A percentile compares a stretch with the other conserved stretches of the same genome.
Evolutionary conservation across 75 land plant genomes (phyloP).

Genomic region (Azolla pinnata): DNA sequence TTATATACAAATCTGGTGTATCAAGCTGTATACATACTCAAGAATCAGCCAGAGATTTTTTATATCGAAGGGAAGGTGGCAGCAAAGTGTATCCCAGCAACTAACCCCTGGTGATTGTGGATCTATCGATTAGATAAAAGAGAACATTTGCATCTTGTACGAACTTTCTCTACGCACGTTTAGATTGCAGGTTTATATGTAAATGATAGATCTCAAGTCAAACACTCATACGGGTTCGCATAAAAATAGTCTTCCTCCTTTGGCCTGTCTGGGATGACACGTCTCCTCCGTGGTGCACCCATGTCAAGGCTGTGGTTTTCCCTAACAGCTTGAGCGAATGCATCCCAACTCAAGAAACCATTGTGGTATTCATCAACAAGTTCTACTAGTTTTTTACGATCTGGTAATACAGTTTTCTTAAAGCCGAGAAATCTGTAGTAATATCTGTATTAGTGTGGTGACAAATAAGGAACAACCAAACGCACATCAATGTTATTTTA

Average conservation of each 20-base stretch:
- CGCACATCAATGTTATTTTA: too few species aligned
- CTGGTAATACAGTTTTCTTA: constrained; percentile 53
- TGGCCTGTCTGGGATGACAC: constrained; percentile 56
- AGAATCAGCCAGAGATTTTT: too few species aligned
- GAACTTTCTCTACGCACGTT: too few species aligned
- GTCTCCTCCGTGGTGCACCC: constrained; percentile 46
- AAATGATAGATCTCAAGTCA: too few species aligned
- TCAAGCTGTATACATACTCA: too few species aligned
- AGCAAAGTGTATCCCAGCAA: too few species aligned
- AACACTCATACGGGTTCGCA: constrained; percentile 75
- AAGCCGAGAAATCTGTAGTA: constrained; percentile 63
- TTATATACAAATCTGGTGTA: too few species aligned
- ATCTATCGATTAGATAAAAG: too few species aligned
- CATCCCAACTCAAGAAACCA: constrained; percentile 55
- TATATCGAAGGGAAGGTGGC: too few species aligned
- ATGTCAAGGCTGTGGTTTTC: constrained; percentile 44
- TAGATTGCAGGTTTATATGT: too few species aligned
- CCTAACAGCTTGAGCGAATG: constrained; percentile 49
- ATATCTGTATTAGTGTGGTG: background rate
- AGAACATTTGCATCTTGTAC: too few species aligned
- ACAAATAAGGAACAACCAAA: background rate
- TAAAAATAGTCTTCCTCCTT: constrained; percentile 94
- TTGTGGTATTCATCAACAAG: constrained; percentile 50
- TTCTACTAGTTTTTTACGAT: constrained; percentile 51
- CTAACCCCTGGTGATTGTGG: too few species aligned